Evolutionary conservation across 768 basidiomycete species (phyloP), one percentile per base, ranked within the genome.

Genomic region (Termitomyces sp.): DNA sequence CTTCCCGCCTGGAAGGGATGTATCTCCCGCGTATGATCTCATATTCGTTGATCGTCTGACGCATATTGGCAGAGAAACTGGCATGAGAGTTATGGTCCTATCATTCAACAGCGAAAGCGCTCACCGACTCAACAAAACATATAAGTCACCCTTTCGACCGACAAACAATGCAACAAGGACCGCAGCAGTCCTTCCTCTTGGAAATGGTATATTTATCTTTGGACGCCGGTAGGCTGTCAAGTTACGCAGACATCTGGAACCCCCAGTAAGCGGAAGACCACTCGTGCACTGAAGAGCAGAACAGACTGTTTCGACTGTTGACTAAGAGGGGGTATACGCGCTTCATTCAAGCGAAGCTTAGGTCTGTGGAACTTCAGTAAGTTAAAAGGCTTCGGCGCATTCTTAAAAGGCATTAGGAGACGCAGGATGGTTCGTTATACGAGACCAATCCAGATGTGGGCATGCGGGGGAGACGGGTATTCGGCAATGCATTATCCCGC

Each of bases 151-250:
- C 32, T 79, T 77, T 7, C 93, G 76, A 0, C 94, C 94, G 2
- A 93, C 84, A 59, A 96, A 96, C 50, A 96, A 66, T 12, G 91
- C 90, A 0, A 94, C 87, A 10, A 94, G 79, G 0, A 94, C 92
- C 0, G 90, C 90, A 0, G 92, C 88, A 53, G 81, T 78, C 51
- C 80, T 72, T 7, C 82, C 78, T 13, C 83, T 77, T 0, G 90
- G 90, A 52, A 81, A 74, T 54, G 70, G 64, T 60, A 81, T 56
- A 56, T 63, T 65, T 8, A 65, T 68, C 53, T 75, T 76, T 2
- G 77, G 77, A 2, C 78, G 62, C 3, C 72, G 73, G 64, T 87
- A 84, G 4, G 73, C 63, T 0, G 76, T 77, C 5, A 87, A 73
- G 54, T 81, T 85, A 49, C 76, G 73, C 18, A 88, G 69, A 64